Conservation (phyloP, 352 stramenopile genomes). For the Phytophthora podocarpi region DNA sequence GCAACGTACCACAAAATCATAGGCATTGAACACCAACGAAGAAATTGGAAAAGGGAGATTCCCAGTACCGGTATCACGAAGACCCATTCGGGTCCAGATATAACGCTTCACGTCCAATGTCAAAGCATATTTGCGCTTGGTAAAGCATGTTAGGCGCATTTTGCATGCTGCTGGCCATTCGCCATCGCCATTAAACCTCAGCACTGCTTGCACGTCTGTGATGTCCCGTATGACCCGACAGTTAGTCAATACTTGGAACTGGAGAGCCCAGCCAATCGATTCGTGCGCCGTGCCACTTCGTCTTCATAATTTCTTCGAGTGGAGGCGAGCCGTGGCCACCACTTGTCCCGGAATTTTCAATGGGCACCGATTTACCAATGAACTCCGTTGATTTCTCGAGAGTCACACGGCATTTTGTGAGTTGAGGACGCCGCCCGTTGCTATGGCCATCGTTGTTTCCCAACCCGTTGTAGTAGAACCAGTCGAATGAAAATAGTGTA, state of each 20-base stretch:
- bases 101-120: too few relatives aligned
- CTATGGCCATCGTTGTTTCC: constrained; percentile 8
- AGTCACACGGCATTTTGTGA: constrained; percentile 50
- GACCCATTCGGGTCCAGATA: too few relatives aligned
- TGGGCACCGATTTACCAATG: constrained; percentile 72
- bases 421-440: constrained; percentile 31
- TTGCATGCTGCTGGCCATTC: too few relatives aligned
- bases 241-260: constrained; percentile 58
- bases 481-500: constrained; percentile 31
- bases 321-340: constrained; percentile 54
- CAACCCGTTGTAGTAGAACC: constrained; percentile 45
- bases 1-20: too few relatives aligned
- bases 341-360: constrained; percentile 43
- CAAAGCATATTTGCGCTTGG: too few relatives aligned
- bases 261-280: constrained; percentile 55
- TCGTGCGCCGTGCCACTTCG: constrained; percentile 62
- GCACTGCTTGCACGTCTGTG: too few relatives aligned
- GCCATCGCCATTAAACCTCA: too few relatives aligned
- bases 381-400: constrained; percentile 47
- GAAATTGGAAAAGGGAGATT: too few relatives aligned
- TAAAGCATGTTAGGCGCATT: too few relatives aligned
- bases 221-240: too few relatives aligned
- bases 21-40: too few relatives aligned
- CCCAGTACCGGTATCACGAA: too few relatives aligned
- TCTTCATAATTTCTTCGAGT: constrained; percentile 82